These are phyloP conservation scores for Pisolithus marmoratus DNA, from an alignment of 768 basidiomycete genomes.

Conservation along the genomic window DNA sequence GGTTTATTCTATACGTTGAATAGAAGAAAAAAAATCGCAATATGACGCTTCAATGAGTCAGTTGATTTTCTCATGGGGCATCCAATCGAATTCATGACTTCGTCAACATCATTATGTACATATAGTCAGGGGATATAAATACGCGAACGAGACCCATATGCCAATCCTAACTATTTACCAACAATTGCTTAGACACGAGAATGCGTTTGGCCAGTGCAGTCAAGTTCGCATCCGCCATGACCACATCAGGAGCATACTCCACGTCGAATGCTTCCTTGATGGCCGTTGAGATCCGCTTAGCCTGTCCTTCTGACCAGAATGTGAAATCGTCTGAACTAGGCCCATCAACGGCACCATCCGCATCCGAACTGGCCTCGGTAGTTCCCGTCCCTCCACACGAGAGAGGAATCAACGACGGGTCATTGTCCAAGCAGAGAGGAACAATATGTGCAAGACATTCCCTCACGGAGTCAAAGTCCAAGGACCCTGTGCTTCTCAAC, in stretches of 20 bases:
- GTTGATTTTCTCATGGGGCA: too few species aligned
- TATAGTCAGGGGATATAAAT: too few species aligned
- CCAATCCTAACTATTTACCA: constrained; percentile 15
- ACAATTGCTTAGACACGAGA: constrained; percentile 64
- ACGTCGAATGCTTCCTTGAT: constrained; percentile 82
- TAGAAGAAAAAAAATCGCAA: too few species aligned
- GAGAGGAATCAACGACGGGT: constrained; percentile 73
- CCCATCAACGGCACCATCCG: constrained; percentile 27
- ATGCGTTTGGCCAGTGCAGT: constrained; percentile 81
- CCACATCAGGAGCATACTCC: constrained; percentile 84
- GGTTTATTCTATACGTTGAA: too few species aligned
- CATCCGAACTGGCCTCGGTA: constrained; percentile 13
- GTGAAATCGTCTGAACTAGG: constrained; percentile 89
- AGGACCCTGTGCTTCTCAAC: constrained; percentile 62
- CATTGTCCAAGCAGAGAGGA: constrained; percentile 80
- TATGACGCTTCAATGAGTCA: background rate
- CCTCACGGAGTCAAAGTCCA: constrained; percentile 64
- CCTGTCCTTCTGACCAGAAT: constrained; percentile 90
- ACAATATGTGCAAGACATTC: constrained; percentile 69
- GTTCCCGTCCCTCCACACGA: constrained; percentile 43
- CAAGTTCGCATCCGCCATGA: constrained; percentile 92
- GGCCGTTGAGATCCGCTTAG: constrained; percentile 76
- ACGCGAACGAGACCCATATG: too few species aligned
- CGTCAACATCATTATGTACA: background rate
- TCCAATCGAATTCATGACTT: background rate